Conservation (phyloP, 2,329 filamentous ascomycete species). For the Fusarium sp. region DNA sequence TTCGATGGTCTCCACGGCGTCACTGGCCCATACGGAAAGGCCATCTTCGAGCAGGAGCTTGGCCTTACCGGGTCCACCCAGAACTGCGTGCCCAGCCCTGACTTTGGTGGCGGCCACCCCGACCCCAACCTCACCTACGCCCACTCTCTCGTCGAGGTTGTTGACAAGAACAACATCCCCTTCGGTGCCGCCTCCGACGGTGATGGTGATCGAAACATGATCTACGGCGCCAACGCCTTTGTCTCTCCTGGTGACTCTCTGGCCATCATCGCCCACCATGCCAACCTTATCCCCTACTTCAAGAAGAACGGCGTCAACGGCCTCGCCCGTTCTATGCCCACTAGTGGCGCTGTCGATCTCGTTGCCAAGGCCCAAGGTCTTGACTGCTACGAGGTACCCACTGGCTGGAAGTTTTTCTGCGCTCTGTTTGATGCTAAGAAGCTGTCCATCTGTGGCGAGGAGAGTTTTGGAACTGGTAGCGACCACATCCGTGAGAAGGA, state of each 20-base stretch:
- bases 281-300: conserved; percentile 98
- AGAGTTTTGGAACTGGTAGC: conserved; percentile 97
- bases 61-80: conserved; percentile 85
- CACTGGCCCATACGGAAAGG: conserved; percentile 93
- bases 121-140: conserved; percentile 99
- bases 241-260: conserved; percentile 97
- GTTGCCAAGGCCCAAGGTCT: conserved; percentile 96
- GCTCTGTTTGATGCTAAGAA: conserved; percentile 94
- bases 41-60: conserved; percentile 95
- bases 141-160: conserved; percentile 92
- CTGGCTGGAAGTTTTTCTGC: conserved; percentile 99
- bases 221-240: conserved; percentile 96
- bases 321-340: conserved; percentile 97
- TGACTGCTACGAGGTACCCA: conserved; percentile 95
- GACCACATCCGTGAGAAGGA: conserved; percentile 99
- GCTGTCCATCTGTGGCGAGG: conserved; percentile 98
- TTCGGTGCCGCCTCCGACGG: conserved; percentile 98
- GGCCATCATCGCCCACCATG: conserved; percentile 98
- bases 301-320: conserved; percentile 97
- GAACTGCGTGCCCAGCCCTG: conserved; percentile 92
- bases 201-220: conserved; percentile 99
- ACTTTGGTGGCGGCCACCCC: conserved; percentile 97
- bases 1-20: conserved; percentile 97
- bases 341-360: conserved; percentile 93
- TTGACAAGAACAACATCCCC: conserved; percentile 92